A percentile compares a stretch with the other conserved stretches of the same genome.
Evolutionary conservation across 441 rosid genomes (phyloP).

Genomic region (Adansonia gregorii): DNA sequence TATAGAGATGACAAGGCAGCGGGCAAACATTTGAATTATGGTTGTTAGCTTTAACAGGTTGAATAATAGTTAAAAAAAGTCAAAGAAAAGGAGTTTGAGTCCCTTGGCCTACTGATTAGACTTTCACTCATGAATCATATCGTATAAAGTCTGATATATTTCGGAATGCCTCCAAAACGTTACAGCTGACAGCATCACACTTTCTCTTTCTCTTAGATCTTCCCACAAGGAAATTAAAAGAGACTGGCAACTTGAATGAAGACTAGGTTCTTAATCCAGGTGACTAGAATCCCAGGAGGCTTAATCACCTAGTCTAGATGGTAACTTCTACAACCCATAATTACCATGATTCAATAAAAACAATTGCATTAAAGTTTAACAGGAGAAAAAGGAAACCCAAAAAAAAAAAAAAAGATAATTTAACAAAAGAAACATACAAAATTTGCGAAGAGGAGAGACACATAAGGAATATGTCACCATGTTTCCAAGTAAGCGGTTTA

Average conservation of each 20-base stretch:
- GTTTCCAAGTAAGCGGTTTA: constrained; percentile 97
- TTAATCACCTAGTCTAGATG: background rate
- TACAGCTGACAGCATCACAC: background rate
- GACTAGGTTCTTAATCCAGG: background rate
- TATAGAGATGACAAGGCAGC: background rate
- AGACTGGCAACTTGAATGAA: background rate
- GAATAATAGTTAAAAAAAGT: background rate
- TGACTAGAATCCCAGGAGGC: background rate
- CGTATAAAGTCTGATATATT: background rate
- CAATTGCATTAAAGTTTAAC: background rate
- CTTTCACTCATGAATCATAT: background rate
- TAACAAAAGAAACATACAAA: constrained; percentile 53
- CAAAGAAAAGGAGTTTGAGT: background rate
- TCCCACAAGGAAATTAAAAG: background rate
- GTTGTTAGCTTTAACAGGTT: background rate
- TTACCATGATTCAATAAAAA: background rate
- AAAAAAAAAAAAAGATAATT: background rate
- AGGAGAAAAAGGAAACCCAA: background rate
- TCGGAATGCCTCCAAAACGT: background rate
- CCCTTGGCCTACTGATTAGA: constrained; percentile 5
- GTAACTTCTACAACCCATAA: background rate
- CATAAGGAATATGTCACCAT: constrained; percentile 93
- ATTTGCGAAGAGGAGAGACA: constrained; percentile 93
- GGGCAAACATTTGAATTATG: background rate
- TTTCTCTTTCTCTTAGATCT: constrained; percentile 7